Base-by-base conservation (phyloP, 306 rosid species). In the Neltuma alba region DNA sequence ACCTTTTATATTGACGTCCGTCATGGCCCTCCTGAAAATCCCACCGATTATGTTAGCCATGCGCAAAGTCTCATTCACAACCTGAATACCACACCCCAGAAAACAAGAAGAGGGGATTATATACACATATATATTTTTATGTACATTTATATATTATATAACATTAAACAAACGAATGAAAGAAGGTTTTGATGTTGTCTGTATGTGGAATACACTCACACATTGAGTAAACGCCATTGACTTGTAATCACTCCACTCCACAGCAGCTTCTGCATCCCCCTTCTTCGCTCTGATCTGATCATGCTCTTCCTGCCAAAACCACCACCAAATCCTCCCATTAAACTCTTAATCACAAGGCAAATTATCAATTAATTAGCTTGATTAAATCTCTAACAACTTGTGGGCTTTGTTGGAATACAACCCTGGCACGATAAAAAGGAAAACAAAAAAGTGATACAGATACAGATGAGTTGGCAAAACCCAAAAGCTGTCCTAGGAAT, bases 181-280 rank as follows among this genome's bases (percentile, higher is more conserved):
- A 31, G 27, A 37, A 30, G 25, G 11, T 55, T 6, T 31, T 4
- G 12, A 7, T 70, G 21, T 12, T 40, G 1, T 44, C 0, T 61
- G 7, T n/a, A 3, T 11, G 4, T 14, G 36, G 11, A 44, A 12
- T 0, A 57, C 5, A 60, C 99, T 91, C 84, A 95, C 99, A 34
- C 97, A 95, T 87, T 92, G 97, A 28, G 99, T 92, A 83, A 95
- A 95, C 54, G 91, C 88, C 99, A 95, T 95, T 13, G 97, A 90
- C 82, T 95, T 95, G 33, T 91, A 95, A 89, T 95, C 99, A 80
- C 79, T 69, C 99, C 99, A 95, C 66, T 88, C 91, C 23, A 95
- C 75, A 16, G 85, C 83, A 44, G 60, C 84, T 31, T 84, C 87
- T 0, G 77, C 52, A 21, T 76, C 76, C 63, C 74, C 83, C 87